Percentiles rank a stretch among this genome's conserved stretches.
Evolutionary conservation across 2,329 filamentous ascomycete species (phyloP).

Genomic region (Fusarium ramigenum): DNA sequence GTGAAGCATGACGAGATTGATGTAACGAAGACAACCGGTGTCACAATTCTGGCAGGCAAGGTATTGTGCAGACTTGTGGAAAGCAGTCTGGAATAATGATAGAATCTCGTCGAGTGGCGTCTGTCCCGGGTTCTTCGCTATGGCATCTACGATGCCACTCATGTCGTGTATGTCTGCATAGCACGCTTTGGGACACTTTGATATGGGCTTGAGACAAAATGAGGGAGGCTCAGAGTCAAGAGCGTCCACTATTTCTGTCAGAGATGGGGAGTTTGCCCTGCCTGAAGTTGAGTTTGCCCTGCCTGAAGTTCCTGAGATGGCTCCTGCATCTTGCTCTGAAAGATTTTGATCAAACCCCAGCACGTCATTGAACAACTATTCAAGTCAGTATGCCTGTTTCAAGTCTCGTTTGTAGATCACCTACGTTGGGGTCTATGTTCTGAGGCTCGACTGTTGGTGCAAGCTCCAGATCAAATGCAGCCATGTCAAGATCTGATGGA

Average conservation of each 20-base stretch:
- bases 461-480: background rate
- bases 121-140: background rate
- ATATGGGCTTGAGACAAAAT: background rate
- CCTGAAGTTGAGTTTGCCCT: no score
- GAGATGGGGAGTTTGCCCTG: background rate
- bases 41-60: constrained; percentile 2
- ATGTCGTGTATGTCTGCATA: constrained; percentile 2
- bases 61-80: background rate
- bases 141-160: background rate
- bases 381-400: background rate
- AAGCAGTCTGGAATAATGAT: background rate
- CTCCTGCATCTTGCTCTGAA: rapidly evolving
- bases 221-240: background rate
- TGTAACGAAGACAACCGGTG: background rate
- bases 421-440: background rate
- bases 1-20: constrained; percentile 16
- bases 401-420: background rate
- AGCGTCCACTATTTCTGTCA: constrained; percentile 1
- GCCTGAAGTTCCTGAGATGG: background rate
- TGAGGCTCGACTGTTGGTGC: no score
- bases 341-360: background rate
- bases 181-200: background rate
- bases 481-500: background rate
- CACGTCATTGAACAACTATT: background rate
- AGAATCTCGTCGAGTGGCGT: background rate